Base-by-base conservation (phyloP, 495 filamentous ascomycete genomes). In the Penicillium chermesinum region DNA sequence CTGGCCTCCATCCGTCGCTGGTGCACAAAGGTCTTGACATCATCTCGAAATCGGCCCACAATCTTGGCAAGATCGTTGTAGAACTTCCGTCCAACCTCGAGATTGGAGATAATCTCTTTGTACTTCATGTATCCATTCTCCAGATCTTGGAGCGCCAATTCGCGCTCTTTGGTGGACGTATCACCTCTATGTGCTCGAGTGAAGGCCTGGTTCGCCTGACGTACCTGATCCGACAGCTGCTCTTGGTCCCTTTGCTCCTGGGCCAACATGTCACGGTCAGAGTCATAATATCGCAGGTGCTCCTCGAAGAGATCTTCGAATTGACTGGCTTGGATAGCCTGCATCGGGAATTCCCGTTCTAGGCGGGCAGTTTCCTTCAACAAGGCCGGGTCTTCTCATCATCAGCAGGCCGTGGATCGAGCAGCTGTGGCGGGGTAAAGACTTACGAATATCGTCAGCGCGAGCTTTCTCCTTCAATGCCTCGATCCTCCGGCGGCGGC, bases 61-160 rank as follows among this genome's bases (percentile, higher is more conserved):
- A 96, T 90, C 64, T 85, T 87, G 34, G 82, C 86, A 2, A 98
- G 77, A 57, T 96, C 91, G 59, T 98, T 97, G 70, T 97, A 98
- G 63, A 98, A 98, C 57, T 95, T 96, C 35, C 91, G 70, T 1
- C 88, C 93, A 0, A 85, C 86, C 45, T 96, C 89, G 0, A 96
- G 69, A 58, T 97, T 94, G 35, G 78, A 86, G 35, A 94, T 81
- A 44, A 96, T 85, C 64, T 98, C 91, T 65, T 93, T 94, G 67
- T 96, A 96, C 67, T 89, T 93, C 65, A 88, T 77, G 61, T 94
- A 96, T 7, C 88, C 93, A 45, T 89, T 93, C 62, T 97, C 91
- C 16, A 98, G 74, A 35, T 81, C 81, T 63, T 98, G 93, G 18
- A 98, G 67, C 0, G 89, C 89, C 51, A 82, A 79, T 58, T 96